Base-by-base conservation (phyloP, 345 rosid genomes). In the Conringia planisiliqua region DNA sequence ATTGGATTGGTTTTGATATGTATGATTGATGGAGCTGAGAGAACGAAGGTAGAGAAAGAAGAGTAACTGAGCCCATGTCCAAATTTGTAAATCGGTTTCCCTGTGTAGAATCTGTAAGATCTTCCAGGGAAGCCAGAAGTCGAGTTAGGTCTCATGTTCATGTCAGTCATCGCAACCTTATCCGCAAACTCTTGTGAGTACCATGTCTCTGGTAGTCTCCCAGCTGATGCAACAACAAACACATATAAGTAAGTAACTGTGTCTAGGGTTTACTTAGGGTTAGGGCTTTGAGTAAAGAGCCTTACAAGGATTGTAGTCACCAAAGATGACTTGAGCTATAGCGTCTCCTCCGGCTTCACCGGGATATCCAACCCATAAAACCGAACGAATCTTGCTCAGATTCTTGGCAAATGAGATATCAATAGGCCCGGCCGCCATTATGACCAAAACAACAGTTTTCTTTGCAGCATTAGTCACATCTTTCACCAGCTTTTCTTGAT, bases 291-390 rank as follows among this genome's bases (percentile, higher is more conserved):
- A 20, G 27, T 39, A 12, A 0, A 48, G 30, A 64, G 50, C 44
- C 51, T 66, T 74, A 88, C 89, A 85, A 2, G 96, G 96, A 70
- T 85, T 90, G 51, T 88, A 74, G 13, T 80, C 64, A 27, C 96
- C 93, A 24, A 81, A 89, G 27, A 89, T 74, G 68, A 84, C 80
- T 64, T 89, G 93, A 12, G 90, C 91, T 18, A 91, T 85, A 52
- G 89, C 97, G 0, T 1, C 78, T 2, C 91, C 93, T 5, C 97
- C 97, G 60, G 84, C 85, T 38, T 89, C 82, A 54, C 92, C 97
- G 7, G 97, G 95, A 38, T 85, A 85, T 24, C 92, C 92, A 8
- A 81, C 96, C 92, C 96, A 90, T 29, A 88, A 30, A 32, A 88
- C 83, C 16, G 82, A 78, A 0, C 62, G 20, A 22, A 88, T 79